Evolutionary conservation across 176 grass and related monocot genomes (phyloP), one percentile per base, ranked within the genome.

Genomic region (Triticum monococcum): DNA sequence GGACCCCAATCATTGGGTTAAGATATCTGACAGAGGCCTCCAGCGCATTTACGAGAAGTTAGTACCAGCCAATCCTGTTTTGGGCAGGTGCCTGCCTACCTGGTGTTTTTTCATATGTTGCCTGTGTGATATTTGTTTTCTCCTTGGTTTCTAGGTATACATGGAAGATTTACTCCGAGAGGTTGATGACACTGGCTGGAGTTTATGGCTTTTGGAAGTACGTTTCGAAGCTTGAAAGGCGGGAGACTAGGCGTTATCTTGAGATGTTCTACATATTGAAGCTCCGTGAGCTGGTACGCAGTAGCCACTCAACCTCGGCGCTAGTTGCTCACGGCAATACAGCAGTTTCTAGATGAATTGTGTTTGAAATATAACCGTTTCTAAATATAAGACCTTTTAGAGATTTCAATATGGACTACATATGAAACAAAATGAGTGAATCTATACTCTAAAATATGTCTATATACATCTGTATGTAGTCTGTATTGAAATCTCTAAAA

Each of bases 181-280:
- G 96, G 81, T 73, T 98, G 81, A 92, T 98, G 96, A 98, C 92
- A 76, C 17, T 98, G 59, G 90, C 96, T 69, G 93, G 96, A 37
- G 96, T 98, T 59, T 98, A 98, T 69, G 90, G 96, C 43, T 98
- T 96, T 79, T 98, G 93, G 93, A 98, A 98, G 78, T 92, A 96
- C 80, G 96, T 91, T 8, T 98, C 96, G 0, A 98, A 98, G 87
- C 93, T 98, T 10, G 96, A 98, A 86, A 95, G 96, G 79, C 86
- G 86, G 17, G 92, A 98, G 85, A 98, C 88, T 2, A 88, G 93
- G 22, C 90, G 96, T 2, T 98, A 94, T 75, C 93, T 98, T 3
- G 93, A 98, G 68, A 98, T 98, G 93, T 98, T 98, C 89, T 98
- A 98, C 82, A 96, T 92, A 80, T 45, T 98, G 64, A 95, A 94